Percentiles rank a stretch among this genome's conserved stretches.
phyloP scores from a whole-genome alignment of 352 stramenopile genomes.

The Pythium chondricola region DNA sequence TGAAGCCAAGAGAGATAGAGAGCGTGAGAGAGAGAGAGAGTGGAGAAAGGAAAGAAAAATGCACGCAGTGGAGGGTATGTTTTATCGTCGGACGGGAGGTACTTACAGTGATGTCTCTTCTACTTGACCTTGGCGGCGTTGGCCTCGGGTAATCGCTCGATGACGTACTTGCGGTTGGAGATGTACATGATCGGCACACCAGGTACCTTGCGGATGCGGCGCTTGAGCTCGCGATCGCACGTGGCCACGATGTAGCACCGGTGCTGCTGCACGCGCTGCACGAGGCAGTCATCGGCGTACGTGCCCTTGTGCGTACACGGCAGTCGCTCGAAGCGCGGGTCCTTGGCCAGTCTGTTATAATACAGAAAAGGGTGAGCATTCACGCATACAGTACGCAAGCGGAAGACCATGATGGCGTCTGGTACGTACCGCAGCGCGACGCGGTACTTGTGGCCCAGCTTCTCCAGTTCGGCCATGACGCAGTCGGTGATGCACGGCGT shows the following conservation, averaged over 20 bases:
- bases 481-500: constrained; percentile 98
- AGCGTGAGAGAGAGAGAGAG: too few relatives aligned
- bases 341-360: constrained; percentile 90
- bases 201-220: constrained; percentile 98
- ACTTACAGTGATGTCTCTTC: too few relatives aligned
- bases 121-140: constrained; percentile 88
- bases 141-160: constrained; percentile 98
- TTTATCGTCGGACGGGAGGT: too few relatives aligned
- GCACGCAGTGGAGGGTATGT: too few relatives aligned
- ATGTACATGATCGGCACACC: constrained; percentile 99
- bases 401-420: too few relatives aligned
- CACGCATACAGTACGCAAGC: neutral
- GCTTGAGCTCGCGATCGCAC: constrained; percentile 99
- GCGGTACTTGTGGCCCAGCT: constrained; percentile 98
- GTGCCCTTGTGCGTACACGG: constrained; percentile 97
- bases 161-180: constrained; percentile 97
- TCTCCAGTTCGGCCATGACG: constrained; percentile 99
- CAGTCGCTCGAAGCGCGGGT: constrained; percentile 97
- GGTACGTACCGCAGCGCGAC: constrained; percentile 65
- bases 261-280: constrained; percentile 89
- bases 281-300: constrained; percentile 99
- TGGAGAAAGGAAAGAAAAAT: too few relatives aligned
- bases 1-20: too few relatives aligned
- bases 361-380: neutral
- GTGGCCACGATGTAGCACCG: constrained; percentile 99